These are phyloP conservation scores for Mitragyna speciosa DNA, from an alignment of 257 asterid species.

Conservation along the genomic window DNA sequence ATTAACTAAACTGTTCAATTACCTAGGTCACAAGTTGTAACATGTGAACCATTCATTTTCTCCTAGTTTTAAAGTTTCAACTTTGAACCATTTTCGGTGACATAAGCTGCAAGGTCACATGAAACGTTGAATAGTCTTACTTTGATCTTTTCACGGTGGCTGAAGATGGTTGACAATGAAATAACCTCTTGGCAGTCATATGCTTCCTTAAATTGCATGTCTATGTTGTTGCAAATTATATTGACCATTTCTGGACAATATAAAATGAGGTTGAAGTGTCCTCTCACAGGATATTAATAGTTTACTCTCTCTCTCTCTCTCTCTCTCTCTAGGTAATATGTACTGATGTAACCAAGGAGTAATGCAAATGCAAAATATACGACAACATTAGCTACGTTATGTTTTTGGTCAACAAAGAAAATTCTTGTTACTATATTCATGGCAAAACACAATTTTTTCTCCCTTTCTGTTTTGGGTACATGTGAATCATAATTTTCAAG, in stretches of 20 bases:
- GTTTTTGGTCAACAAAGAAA: no score
- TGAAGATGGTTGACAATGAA: not conserved
- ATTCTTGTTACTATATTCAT: no score
- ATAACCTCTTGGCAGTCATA: not conserved
- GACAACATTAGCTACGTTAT: no score
- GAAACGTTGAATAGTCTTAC: constrained; percentile 18
- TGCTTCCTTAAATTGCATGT: not conserved
- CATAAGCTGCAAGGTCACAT: constrained; percentile 10
- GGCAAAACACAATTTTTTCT: not conserved
- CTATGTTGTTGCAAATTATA: not conserved
- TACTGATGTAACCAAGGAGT: no score
- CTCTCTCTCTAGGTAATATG: no score
- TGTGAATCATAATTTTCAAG: constrained; percentile 10
- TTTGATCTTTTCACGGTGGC: constrained; percentile 7
- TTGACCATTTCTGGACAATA: not conserved
- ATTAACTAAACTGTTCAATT: constrained; percentile 9
- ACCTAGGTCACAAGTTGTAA: constrained; percentile 17
- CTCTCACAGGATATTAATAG: not conserved
- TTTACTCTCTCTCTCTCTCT: no score
- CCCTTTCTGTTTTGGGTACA: not conserved
- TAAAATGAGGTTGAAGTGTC: not conserved
- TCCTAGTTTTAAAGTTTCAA: not conserved
- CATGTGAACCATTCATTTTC: constrained; percentile 31
- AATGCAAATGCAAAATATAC: no score
- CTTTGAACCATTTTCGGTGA: not conserved